These are phyloP conservation scores for Mycena rebaudengoi DNA, from an alignment of 768 basidiomycete genomes.

Conservation along the genomic window DNA sequence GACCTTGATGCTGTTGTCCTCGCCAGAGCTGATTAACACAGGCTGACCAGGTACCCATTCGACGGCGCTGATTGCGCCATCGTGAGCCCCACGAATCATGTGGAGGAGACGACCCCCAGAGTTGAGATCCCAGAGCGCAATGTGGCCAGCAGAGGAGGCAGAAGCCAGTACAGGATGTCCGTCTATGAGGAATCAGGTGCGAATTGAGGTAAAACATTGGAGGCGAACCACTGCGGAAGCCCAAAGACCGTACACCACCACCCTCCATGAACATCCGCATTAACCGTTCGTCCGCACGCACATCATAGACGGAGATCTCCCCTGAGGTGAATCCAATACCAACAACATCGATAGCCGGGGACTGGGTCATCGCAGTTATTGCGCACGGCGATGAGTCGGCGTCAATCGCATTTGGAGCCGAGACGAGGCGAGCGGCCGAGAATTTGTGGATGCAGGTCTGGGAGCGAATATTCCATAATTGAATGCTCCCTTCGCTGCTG, in stretches of 20 bases:
- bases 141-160: conserved; percentile 85
- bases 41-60: conserved; percentile 97
- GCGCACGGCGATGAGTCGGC: conserved; percentile 45
- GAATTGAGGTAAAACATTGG: neutral
- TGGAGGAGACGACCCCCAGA: conserved; percentile 84
- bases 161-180: conserved; percentile 90
- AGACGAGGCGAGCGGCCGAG: conserved; percentile 59
- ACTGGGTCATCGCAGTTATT: conserved; percentile 86
- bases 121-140: conserved; percentile 94
- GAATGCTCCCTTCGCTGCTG: conserved; percentile 81
- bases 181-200: conserved; percentile 54
- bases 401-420: conserved; percentile 41
- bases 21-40: conserved; percentile 86
- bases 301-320: conserved; percentile 87
- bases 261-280: conserved; percentile 93
- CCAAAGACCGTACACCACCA: conserved; percentile 75
- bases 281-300: conserved; percentile 88
- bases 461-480: conserved; percentile 94
- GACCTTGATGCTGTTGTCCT: conserved; percentile 96
- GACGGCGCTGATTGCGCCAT: conserved; percentile 80
- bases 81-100: conserved; percentile 88
- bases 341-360: conserved; percentile 95
- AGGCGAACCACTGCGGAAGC: conserved; percentile 85
- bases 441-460: conserved; percentile 89
- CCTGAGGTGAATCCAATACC: conserved; percentile 93